Evolutionary conservation across 345 rosid genomes (phyloP).

Genomic region (Luvunga scandens): DNA sequence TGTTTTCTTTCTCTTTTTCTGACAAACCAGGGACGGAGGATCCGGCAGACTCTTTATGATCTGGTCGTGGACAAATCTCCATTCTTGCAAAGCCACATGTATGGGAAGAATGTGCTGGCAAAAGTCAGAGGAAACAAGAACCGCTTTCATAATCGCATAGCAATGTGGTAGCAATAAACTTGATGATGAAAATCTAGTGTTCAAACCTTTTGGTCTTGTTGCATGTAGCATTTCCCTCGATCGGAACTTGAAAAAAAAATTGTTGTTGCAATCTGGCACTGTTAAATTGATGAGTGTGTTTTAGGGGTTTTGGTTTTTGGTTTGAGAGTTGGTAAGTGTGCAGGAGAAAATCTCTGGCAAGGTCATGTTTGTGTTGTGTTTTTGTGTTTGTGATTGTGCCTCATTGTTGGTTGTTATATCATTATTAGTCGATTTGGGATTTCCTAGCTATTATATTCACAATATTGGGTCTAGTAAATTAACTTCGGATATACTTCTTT

Average conservation of each 20-base stretch:
- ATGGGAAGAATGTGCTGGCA: constrained; percentile 19
- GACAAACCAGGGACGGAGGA: neutral
- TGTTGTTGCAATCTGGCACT: neutral
- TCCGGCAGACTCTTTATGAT: neutral
- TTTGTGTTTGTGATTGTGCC: too few relatives aligned
- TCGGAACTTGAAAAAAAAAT: neutral
- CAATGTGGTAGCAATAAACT: neutral
- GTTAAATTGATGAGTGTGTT: too few relatives aligned
- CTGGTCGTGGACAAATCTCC: neutral
- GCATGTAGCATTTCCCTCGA: neutral
- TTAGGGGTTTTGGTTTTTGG: too few relatives aligned
- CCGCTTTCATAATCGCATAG: neutral
- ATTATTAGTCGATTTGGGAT: too few relatives aligned
- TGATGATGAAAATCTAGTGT: neutral
- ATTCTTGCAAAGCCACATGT: constrained; percentile 11
- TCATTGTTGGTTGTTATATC: neutral
- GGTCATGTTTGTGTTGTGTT: neutral
- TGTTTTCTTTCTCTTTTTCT: neutral
- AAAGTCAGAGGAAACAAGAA: neutral
- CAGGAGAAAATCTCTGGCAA: neutral
- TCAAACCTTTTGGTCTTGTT: neutral
- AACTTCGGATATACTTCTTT: too few relatives aligned
- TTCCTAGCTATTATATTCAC: too few relatives aligned
- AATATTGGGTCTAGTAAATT: too few relatives aligned
- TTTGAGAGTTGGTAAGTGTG: too few relatives aligned